These are phyloP conservation scores for Nakaseomyces bracarensis DNA, from an alignment of 1,139 yeast genomes.

Conservation along the genomic window DNA sequence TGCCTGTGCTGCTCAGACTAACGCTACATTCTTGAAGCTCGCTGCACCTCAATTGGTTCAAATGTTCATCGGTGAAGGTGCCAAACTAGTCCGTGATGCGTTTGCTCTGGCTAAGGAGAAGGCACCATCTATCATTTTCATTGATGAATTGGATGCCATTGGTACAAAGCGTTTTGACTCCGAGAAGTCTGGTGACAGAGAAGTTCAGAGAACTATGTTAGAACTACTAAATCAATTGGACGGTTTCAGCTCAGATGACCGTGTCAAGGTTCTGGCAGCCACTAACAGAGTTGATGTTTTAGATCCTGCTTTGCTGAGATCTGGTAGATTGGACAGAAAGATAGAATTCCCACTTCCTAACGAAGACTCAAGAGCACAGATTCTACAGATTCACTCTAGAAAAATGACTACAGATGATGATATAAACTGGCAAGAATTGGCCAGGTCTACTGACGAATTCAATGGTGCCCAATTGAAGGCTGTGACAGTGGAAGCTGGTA, in stretches of 20 bases:
- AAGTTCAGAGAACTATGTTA: conserved; percentile 98
- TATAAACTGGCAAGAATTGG: conserved; percentile 96
- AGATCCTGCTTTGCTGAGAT: conserved; percentile 93
- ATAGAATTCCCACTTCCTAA: conserved; percentile 96
- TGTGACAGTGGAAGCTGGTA: conserved; percentile 97
- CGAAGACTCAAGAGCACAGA: conserved; percentile 95
- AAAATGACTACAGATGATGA: conserved; percentile 91
- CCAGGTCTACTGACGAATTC: conserved; percentile 95
- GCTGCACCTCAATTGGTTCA: conserved; percentile 99
- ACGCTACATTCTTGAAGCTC: conserved; percentile 91
- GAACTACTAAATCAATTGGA: conserved; percentile 93
- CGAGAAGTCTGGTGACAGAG: conserved; percentile 96
- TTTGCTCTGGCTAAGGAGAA: conserved; percentile 97
- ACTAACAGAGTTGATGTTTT: conserved; percentile 96
- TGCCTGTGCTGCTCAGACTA: conserved; percentile 98
- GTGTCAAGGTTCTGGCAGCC: conserved; percentile 96
- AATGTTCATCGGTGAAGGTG: conserved; percentile 99
- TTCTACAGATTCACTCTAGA: conserved; percentile 92
- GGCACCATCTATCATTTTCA: conserved; percentile 95
- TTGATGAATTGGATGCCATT: conserved; percentile 96
- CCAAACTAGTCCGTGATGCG: conserved; percentile 94
- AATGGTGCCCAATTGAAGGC: conserved; percentile 98
- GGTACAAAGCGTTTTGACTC: conserved; percentile 98
- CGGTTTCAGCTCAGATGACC: conserved; percentile 96
- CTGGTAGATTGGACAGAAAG: conserved; percentile 95